These are phyloP conservation scores for Pyrus hybrid DNA, from an alignment of 331 rosid genomes.

Conservation along the genomic window DNA sequence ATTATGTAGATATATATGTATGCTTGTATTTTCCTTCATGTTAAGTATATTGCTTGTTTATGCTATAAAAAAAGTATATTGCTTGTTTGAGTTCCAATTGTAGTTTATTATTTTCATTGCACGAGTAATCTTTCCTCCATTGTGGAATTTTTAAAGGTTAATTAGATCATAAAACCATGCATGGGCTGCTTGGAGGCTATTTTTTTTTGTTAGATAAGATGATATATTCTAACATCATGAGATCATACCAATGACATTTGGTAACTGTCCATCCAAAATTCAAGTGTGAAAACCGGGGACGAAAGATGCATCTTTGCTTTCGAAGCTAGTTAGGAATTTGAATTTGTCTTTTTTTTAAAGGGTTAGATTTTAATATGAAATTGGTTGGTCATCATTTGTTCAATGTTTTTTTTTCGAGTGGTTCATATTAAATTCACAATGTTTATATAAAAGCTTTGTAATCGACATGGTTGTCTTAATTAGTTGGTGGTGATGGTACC, in stretches of 20 bases:
- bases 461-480: not conserved
- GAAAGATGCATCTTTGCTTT: not conserved
- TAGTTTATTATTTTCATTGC: not conserved
- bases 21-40: not conserved
- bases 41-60: not conserved
- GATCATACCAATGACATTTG: not conserved
- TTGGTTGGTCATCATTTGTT: not conserved
- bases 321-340: not conserved
- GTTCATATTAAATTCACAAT: not conserved
- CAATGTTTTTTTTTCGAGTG: not conserved
- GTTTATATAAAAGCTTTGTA: not conserved
- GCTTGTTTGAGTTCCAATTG: not conserved
- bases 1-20: not conserved
- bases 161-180: not conserved
- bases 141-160: not conserved
- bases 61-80: too few relatives aligned
- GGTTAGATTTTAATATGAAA: not conserved
- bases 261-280: not conserved
- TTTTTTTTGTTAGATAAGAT: not conserved
- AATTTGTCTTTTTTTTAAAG: not conserved
- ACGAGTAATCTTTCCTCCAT: not conserved
- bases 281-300: not conserved
- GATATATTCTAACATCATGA: not conserved
- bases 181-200: not conserved
- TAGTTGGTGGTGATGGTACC: not conserved